Conservation (phyloP, 2,329 filamentous ascomycete species). For the Pseudopithomyces maydicus region DNA sequence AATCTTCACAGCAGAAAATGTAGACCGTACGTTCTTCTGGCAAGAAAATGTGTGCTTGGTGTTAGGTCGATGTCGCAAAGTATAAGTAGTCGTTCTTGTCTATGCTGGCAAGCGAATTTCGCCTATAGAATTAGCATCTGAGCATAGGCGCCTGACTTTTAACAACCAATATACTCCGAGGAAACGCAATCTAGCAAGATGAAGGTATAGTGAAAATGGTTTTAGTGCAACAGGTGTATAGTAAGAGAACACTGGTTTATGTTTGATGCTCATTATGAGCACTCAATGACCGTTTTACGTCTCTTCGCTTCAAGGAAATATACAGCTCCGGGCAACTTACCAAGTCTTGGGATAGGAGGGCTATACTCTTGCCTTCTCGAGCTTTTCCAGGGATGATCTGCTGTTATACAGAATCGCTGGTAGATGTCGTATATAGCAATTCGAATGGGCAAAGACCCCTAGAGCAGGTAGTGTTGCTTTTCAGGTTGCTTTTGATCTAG, state of each 20-base stretch:
- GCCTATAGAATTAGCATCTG: conserved; percentile 18
- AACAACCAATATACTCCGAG: not conserved
- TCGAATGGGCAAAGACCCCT: not conserved
- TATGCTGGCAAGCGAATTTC: conserved; percentile 15
- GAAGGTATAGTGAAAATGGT: not conserved
- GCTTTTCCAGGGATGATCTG: not conserved
- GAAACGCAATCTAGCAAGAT: not conserved
- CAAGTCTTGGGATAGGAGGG: not conserved
- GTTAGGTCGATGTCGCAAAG: conserved; percentile 11
- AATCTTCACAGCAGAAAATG: conserved; percentile 17
- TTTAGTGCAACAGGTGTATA: not conserved
- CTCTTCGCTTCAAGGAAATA: not conserved
- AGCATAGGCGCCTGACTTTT: conserved; percentile 6
- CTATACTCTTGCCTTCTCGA: not conserved
- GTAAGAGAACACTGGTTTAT: not conserved
- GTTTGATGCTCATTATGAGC: not conserved
- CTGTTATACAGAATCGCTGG: not conserved
- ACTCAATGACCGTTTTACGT: not conserved
- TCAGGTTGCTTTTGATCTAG: not conserved
- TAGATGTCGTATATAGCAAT: not conserved
- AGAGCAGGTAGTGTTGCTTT: not conserved
- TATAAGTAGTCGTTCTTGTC: conserved; percentile 9
- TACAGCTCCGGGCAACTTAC: not conserved
- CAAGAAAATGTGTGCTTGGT: conserved; percentile 6
- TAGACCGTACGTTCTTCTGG: conserved; percentile 13